Percentiles rank a stretch among this genome's conserved stretches.
phyloP scores from a whole-genome alignment of 805 yeast genomes.

The Starmerella bacillaris region DNA sequence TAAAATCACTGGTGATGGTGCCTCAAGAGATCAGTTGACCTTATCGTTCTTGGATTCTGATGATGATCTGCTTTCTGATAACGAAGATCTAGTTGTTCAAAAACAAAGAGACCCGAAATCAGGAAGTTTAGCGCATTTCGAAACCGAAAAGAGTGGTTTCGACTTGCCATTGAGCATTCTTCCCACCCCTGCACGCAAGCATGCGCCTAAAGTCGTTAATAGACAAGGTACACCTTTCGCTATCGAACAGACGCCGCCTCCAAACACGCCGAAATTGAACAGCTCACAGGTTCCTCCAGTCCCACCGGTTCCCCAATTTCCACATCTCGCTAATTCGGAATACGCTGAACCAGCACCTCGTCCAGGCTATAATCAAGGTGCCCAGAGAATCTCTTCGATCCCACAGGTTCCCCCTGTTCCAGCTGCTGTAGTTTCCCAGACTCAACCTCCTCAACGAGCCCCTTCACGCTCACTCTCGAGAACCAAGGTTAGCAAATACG shows the following conservation, averaged over 20 bases:
- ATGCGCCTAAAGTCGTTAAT: slow-evolving; percentile 9
- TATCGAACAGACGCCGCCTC: not conserved
- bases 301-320: too few relatives aligned
- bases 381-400: too few relatives aligned
- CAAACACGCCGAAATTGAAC: too few relatives aligned
- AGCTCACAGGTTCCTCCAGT: too few relatives aligned
- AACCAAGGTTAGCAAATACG: too few relatives aligned
- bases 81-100: slow-evolving; percentile 11
- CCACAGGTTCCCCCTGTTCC: too few relatives aligned
- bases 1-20: not conserved
- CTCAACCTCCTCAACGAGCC: too few relatives aligned
- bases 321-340: too few relatives aligned
- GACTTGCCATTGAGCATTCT: slow-evolving; percentile 22
- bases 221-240: slow-evolving; percentile 4
- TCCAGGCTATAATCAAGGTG: too few relatives aligned
- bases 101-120: slow-evolving; percentile 1
- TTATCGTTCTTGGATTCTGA: slow-evolving; percentile 22
- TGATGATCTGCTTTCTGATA: slow-evolving; percentile 22
- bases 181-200: slow-evolving; percentile 16
- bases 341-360: too few relatives aligned
- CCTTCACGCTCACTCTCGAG: too few relatives aligned
- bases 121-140: slow-evolving; percentile 8
- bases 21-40: not conserved
- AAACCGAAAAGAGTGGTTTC: slow-evolving; percentile 19
- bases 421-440: too few relatives aligned